Percentiles rank a stretch among this genome's conserved stretches.
Conservation (phyloP, 495 filamentous ascomycete genomes). For the Jackrogersella multiformis region DNA sequence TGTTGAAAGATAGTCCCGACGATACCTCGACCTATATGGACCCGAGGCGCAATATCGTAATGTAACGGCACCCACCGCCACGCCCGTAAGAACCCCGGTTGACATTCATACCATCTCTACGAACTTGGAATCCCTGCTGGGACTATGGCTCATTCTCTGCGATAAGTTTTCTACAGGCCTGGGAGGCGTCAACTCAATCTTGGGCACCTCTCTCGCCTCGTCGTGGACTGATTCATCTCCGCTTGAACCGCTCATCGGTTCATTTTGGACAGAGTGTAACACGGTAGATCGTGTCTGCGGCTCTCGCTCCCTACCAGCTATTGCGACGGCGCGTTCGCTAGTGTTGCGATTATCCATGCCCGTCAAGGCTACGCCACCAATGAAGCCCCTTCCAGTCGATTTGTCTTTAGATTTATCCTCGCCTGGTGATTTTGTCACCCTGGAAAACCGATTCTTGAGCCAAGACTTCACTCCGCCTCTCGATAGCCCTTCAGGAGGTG, state of each 20-base stretch:
- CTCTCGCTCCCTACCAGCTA: constrained; percentile 52
- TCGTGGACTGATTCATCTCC: constrained; percentile 22
- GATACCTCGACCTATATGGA: background rate
- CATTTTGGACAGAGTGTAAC: background rate
- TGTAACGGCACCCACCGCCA: background rate
- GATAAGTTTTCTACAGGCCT: constrained; percentile 32
- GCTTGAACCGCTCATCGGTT: constrained; percentile 21
- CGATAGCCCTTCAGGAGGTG: constrained; percentile 41
- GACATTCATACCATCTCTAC: constrained; percentile 45
- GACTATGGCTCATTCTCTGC: constrained; percentile 49
- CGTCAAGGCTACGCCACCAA: constrained; percentile 58
- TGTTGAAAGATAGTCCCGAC: background rate
- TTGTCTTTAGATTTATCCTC: constrained; percentile 47
- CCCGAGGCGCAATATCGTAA: background rate
- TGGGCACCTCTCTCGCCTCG: constrained; percentile 40
- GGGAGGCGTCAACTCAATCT: constrained; percentile 25
- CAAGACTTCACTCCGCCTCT: constrained; percentile 64
- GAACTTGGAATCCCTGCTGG: constrained; percentile 54
- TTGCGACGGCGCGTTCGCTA: constrained; percentile 60
- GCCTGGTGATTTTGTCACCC: constrained; percentile 44
- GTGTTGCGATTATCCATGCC: constrained; percentile 48
- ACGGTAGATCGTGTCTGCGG: background rate
- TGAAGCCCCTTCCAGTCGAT: constrained; percentile 52
- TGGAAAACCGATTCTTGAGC: constrained; percentile 66
- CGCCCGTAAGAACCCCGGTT: background rate